Base-by-base conservation (phyloP, 306 rosid species). In the Carpinus viminea region DNA sequence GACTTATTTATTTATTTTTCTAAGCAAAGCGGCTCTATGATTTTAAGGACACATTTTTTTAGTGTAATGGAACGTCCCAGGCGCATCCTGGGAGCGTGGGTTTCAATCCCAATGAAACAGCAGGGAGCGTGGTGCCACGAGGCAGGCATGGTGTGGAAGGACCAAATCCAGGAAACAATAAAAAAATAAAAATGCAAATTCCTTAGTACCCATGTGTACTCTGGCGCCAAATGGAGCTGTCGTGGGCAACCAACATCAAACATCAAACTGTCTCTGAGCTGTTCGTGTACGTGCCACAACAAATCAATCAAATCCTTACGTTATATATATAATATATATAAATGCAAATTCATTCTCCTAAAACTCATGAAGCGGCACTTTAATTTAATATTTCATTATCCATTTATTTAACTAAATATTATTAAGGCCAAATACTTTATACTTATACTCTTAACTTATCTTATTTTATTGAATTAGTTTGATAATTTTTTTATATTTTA, bases 221-320 rank as follows among this genome's bases (percentile, higher is more conserved):
- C 64, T 76, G 81, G 74, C 69, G 87, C 88, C 90, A 82, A 86
- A 80, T 84, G 91, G 90, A 85, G 82, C 75, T 55, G 79, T 78
- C 80, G 81, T 82, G 88, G 24, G 79, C 80, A 74, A 24, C 26
- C 26, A 24, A 24, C 26, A 24, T 24, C 26, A 24, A 24, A 50
- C 45, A 71, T 50, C 86, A 53, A 57, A 76, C 77, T 74, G 73
- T 73, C n/a, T 46, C 50, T 86, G 84, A 81, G 88, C 85, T 87
- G 81, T 84, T 84, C 5, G 43, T 6, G 77, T 78, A 75, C 74
- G 73, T 60, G 65, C 56, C 16, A 20, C 48, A 74, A 4, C 68
- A 60, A 74, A 74, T 78, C 83, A 75, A 45, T 78, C 83, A 75
- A 45, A 46, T 61, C 72, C 20, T 15, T 15, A 12, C 36, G 13